phyloP scores from a whole-genome alignment of 768 basidiomycete genomes.

The Galerina marginata region DNA sequence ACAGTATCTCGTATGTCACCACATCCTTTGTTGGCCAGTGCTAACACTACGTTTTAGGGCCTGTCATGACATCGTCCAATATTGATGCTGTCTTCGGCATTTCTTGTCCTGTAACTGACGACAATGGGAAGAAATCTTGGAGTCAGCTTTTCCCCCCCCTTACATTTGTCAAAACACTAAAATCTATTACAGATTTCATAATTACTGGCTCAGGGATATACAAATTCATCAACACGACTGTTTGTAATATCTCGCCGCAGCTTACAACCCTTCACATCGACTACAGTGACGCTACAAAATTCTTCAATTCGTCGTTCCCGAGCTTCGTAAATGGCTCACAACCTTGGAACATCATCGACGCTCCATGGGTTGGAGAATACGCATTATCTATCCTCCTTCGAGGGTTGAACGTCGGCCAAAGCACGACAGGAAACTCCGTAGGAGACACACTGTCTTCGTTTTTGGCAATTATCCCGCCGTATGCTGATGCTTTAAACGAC shows the following conservation, averaged over 20 bases:
- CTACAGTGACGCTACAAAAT: constrained; percentile 19
- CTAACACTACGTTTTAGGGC: background rate
- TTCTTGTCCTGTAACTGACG: constrained; percentile 13
- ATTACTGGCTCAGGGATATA: constrained; percentile 22
- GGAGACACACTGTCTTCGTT: constrained; percentile 26
- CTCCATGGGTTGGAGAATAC: constrained; percentile 27
- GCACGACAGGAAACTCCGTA: constrained; percentile 21
- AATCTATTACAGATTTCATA: constrained; percentile 19
- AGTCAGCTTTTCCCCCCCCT: background rate
- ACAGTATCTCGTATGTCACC: constrained; percentile 12
- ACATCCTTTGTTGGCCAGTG: background rate
- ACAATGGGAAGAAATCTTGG: constrained; percentile 15
- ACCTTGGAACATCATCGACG: constrained; percentile 14
- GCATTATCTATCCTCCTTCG: constrained; percentile 22
- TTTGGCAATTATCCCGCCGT: constrained; percentile 12
- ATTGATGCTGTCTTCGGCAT: constrained; percentile 24
- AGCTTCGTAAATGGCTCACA: constrained; percentile 24
- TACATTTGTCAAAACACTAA: no score
- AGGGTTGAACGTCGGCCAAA: constrained; percentile 20
- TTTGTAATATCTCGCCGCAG: constrained; percentile 22
- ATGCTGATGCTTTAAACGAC: constrained; percentile 15
- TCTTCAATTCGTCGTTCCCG: constrained; percentile 24
- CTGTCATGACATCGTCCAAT: constrained; percentile 15
- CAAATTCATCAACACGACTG: constrained; percentile 16
- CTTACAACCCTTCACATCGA: constrained; percentile 18